Evolutionary conservation across 495 filamentous ascomycete species (phyloP).

Genomic region (Penicillium lagena): DNA sequence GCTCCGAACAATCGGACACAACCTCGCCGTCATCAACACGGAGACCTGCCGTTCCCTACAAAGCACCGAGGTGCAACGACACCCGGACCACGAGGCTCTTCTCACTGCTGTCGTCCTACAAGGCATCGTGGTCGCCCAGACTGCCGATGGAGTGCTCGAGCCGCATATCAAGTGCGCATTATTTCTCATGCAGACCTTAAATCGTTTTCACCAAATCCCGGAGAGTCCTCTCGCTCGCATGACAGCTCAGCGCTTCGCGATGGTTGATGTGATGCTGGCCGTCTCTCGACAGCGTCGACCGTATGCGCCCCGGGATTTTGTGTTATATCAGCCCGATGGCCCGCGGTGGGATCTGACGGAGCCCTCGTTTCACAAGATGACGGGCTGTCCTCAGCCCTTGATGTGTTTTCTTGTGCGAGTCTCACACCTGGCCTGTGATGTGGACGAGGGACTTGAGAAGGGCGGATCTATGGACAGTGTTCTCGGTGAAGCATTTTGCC

Average conservation of each 20-base stretch:
- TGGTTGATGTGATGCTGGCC: constrained; percentile 25
- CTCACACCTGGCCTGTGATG: constrained; percentile 19
- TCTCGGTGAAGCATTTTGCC: constrained; percentile 5
- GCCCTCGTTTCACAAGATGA: constrained; percentile 25
- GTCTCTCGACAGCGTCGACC: constrained; percentile 21
- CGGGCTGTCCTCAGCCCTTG: constrained; percentile 21
- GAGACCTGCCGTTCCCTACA: background rate
- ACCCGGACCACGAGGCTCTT: constrained; percentile 13
- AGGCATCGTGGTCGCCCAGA: constrained; percentile 19
- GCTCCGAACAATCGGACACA: constrained; percentile 17
- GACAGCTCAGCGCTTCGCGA: constrained; percentile 19
- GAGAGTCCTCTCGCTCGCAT: constrained; percentile 10
- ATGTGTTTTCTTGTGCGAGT: constrained; percentile 21
- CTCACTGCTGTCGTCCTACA: constrained; percentile 19
- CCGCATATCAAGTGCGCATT: constrained; percentile 21
- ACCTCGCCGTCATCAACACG: constrained; percentile 7
- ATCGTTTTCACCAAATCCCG: constrained; percentile 12
- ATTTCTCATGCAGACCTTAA: constrained; percentile 18
- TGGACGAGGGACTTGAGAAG: constrained; percentile 7
- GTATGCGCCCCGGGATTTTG: constrained; percentile 14
- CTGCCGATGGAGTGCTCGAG: constrained; percentile 18
- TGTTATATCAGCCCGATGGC: constrained; percentile 13
- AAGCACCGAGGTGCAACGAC: too few relatives aligned
- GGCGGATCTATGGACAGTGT: background rate
- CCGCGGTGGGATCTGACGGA: constrained; percentile 16